Conservation (phyloP, 495 filamentous ascomycete species). For the Cenococcum geophilum region DNA sequence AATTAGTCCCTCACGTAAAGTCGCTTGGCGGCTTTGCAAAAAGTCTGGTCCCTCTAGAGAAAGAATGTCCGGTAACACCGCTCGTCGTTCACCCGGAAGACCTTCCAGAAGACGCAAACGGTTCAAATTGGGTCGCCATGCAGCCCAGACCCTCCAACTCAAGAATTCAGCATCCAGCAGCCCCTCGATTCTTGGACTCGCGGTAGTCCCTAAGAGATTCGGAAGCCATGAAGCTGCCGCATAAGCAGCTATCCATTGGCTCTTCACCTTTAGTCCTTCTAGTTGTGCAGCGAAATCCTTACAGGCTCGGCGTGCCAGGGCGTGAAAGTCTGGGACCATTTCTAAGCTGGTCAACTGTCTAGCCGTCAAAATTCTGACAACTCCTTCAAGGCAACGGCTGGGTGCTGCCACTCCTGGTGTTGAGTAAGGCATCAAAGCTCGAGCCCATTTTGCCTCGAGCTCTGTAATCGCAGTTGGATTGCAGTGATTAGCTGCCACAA, state of each 20-base stretch:
- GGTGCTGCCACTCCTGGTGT: constrained; percentile 15
- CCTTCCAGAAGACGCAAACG: constrained; percentile 11
- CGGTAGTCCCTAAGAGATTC: constrained; percentile 1
- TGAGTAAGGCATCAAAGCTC: constrained; percentile 15
- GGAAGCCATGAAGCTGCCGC: constrained; percentile 14
- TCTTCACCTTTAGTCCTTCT: constrained; percentile 21
- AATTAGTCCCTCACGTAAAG: constrained; percentile 17
- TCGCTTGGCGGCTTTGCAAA: constrained; percentile 10
- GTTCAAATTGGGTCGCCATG: constrained; percentile 21
- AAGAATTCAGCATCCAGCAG: constrained; percentile 21
- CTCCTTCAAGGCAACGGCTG: constrained; percentile 17
- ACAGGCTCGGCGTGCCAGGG: constrained; percentile 12
- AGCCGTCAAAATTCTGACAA: constrained; percentile 4
- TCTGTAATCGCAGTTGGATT: constrained; percentile 12
- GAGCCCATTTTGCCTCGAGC: constrained; percentile 25
- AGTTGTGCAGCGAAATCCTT: constrained; percentile 18
- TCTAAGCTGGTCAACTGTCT: constrained; percentile 12
- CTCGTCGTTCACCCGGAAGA: constrained; percentile 9
- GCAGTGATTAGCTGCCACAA: constrained; percentile 21
- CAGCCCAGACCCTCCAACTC: constrained; percentile 22
- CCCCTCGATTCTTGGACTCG: constrained; percentile 13
- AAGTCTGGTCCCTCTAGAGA: constrained; percentile 29
- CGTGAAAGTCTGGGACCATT: constrained; percentile 17
- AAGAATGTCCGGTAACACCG: constrained; percentile 17
- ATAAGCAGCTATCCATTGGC: constrained; percentile 18